Base-by-base conservation (phyloP, 352 stramenopile genomes). In the Aphanomyces astaci region DNA sequence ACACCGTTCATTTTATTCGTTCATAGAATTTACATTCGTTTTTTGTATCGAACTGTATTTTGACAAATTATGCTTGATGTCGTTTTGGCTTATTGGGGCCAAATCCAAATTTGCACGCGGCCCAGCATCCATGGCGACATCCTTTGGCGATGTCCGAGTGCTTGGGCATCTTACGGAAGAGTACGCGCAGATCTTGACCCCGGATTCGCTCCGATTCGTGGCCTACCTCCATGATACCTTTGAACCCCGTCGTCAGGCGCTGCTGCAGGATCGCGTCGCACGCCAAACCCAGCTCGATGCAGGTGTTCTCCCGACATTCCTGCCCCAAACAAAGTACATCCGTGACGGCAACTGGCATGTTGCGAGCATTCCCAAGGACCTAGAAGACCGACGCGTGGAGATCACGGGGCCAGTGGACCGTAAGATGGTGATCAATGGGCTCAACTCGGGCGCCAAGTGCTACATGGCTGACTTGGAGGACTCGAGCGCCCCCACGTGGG, bases 401-500 rank as follows among this genome's bases (percentile, higher is more conserved):
- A 98, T 98, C 73, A 98, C 94, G 25, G 94, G 94, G 52, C 92
- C 92, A 2, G 88, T 97, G 30, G 89, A 97, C 80, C 87, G 94
- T 33, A 98, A 98, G 82, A 98, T 98, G 95, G 90, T 98, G 5
- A 98, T 98, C 71, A 98, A 98, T 76, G 95, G 91, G 11, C 80
- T 98, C 64, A 98, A 98, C 79, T 96, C 82, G 68, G 94, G 94
- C 63, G 87, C 92, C 53, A 94, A 91, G 80, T 92, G 81, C 72
- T 98, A 98, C 84, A 98, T 98, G 95, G 95, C 95, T 27, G 95
- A 98, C 75, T 98, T 98, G 76, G 95, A 98, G 78, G 87, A 94
- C 78, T 97, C 89, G 62, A 96, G 87, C 4, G 85, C 87, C 55
- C 95, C 95, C 30, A 98, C 94, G 19, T 98, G 92, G 92, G 87